These are phyloP conservation scores for Multifurca ochricompacta DNA, from an alignment of 768 basidiomycete genomes.

Conservation along the genomic window DNA sequence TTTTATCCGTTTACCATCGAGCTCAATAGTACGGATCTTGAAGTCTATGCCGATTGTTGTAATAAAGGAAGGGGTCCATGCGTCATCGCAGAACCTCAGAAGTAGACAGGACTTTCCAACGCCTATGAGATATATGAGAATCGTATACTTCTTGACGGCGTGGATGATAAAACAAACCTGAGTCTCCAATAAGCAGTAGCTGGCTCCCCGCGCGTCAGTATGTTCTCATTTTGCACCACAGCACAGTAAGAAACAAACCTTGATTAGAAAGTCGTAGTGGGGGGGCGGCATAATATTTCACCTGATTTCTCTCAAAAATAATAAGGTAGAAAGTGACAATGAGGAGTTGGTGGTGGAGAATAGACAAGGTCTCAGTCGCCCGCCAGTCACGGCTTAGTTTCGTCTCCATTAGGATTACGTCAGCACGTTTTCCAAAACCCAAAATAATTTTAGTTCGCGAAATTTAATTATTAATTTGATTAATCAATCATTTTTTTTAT, in stretches of 20 bases:
- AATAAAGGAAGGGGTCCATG: conserved; percentile 99
- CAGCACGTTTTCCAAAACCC: not conserved
- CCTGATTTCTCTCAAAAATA: not conserved
- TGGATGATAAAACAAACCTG: conserved; percentile 43
- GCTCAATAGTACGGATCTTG: conserved; percentile 97
- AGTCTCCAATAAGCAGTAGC: conserved; percentile 95
- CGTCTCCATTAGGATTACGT: not conserved
- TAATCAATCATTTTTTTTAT: too few relatives aligned
- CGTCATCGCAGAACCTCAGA: conserved; percentile 96
- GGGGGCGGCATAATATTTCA: conserved; percentile 62
- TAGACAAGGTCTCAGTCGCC: too few relatives aligned
- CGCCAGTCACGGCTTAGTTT: not conserved
- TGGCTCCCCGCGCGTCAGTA: conserved; percentile 29
- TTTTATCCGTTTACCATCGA: conserved; percentile 97
- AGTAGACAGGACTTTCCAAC: conserved; percentile 97
- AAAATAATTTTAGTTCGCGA: too few relatives aligned
- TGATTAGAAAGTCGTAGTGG: conserved; percentile 97
- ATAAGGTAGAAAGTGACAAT: not conserved
- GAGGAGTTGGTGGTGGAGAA: not conserved
- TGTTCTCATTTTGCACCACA: not conserved
- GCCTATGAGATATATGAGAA: conserved; percentile 37
- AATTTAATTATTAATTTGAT: too few relatives aligned
- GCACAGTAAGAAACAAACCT: conserved; percentile 41
- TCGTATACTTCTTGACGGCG: not conserved
- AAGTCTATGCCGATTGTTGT: conserved; percentile 99